These are phyloP conservation scores for Nemania abortiva DNA, from an alignment of 2,329 filamentous ascomycete species.

Conservation along the genomic window DNA sequence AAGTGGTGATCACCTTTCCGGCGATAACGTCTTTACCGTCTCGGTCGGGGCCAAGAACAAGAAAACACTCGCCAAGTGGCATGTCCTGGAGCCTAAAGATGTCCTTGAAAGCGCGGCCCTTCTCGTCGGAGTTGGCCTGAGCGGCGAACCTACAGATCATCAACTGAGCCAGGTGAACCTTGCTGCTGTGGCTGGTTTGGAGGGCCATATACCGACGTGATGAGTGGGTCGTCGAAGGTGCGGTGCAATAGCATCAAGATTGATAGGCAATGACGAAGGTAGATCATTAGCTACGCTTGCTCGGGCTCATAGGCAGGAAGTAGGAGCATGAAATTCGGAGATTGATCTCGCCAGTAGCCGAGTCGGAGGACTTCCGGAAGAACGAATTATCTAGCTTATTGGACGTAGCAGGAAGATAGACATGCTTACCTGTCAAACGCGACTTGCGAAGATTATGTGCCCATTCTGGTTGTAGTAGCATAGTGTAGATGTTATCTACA, in stretches of 20 bases:
- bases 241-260: background rate
- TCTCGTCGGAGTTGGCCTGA: constrained; percentile 61
- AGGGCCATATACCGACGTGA: constrained; percentile 62
- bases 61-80: constrained; percentile 90
- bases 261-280: background rate
- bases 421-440: background rate
- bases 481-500: no score
- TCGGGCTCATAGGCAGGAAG: background rate
- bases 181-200: constrained; percentile 65
- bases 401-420: background rate
- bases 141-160: constrained; percentile 55
- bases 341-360: background rate
- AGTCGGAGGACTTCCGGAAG: background rate
- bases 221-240: background rate
- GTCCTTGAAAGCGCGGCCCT: constrained; percentile 78
- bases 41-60: constrained; percentile 94
- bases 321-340: background rate
- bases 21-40: constrained; percentile 84
- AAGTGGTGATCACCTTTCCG: constrained; percentile 65
- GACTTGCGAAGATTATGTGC: background rate
- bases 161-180: constrained; percentile 67
- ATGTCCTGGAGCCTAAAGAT: constrained; percentile 87
- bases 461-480: background rate
- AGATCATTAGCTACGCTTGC: background rate
- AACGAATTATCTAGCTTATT: background rate